Conservation (phyloP, 768 basidiomycete genomes). For the Hericium coralloides region DNA sequence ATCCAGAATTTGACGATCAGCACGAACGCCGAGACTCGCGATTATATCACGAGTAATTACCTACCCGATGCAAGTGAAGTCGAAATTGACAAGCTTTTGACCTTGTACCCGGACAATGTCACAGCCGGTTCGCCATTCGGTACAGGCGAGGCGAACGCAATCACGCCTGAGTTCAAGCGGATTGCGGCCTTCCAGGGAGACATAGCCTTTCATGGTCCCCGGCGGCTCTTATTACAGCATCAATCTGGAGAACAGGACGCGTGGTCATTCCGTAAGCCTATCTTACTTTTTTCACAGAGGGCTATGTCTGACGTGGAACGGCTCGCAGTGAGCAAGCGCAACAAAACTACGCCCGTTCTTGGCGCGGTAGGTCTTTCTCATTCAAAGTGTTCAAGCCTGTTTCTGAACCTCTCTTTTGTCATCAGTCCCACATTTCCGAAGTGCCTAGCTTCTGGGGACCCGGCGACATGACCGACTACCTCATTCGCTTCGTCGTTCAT, state of each 20-base stretch:
- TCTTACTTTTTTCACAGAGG: too few species aligned
- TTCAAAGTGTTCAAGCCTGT: too few species aligned
- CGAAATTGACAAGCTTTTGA: slow-evolving; percentile 6
- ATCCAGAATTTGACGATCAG: background rate
- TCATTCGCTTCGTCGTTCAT: slow-evolving; percentile 19
- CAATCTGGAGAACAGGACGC: background rate
- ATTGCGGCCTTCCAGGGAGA: slow-evolving; percentile 31
- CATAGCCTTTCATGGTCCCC: background rate
- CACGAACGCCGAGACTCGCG: slow-evolving; percentile 6
- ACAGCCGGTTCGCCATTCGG: slow-evolving; percentile 21
- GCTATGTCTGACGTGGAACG: background rate
- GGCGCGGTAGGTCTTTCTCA: slow-evolving; percentile 14
- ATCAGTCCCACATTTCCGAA: slow-evolving; percentile 11
- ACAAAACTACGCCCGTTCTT: slow-evolving; percentile 18
- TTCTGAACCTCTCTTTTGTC: background rate
- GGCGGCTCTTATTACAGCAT: background rate
- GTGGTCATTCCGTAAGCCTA: slow-evolving; percentile 9
- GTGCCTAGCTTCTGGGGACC: slow-evolving; percentile 6
- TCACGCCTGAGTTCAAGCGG: slow-evolving; percentile 32
- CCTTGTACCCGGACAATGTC: slow-evolving; percentile 10
- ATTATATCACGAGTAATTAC: slow-evolving; percentile 5
- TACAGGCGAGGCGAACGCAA: slow-evolving; percentile 11
- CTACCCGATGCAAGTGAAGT: background rate
- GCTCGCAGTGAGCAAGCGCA: slow-evolving; percentile 24
- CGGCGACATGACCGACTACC: slow-evolving; percentile 13